Percentiles rank a stretch among this genome's conserved stretches.
Conservation (phyloP, 179 eudicot genomes). For the Beta lomatogona region DNA sequence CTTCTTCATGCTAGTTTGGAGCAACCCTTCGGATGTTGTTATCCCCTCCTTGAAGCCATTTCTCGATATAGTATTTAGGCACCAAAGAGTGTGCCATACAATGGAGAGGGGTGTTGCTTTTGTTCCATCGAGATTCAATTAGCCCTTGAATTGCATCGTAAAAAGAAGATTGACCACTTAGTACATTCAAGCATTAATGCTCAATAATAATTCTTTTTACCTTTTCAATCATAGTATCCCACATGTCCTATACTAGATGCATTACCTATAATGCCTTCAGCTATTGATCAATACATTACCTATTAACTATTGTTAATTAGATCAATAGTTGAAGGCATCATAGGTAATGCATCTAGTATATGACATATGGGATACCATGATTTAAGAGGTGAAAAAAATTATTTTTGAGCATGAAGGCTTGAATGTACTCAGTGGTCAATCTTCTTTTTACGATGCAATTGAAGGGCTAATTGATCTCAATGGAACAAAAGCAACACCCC, state of each 20-base stretch:
- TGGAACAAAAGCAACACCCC: slow-evolving; percentile 8
- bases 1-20: slow-evolving; percentile 14
- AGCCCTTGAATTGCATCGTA: slow-evolving; percentile 9
- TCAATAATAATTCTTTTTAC: background rate
- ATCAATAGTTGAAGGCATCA: too few species aligned
- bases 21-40: background rate
- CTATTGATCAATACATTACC: too few species aligned
- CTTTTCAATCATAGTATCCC: too few species aligned
- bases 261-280: too few species aligned
- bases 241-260: too few species aligned
- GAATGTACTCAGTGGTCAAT: background rate
- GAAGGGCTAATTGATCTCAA: background rate
- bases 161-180: background rate
- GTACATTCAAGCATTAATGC: background rate
- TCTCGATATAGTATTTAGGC: background rate
- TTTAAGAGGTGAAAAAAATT: background rate
- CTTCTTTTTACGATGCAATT: slow-evolving; percentile 1
- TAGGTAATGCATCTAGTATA: too few species aligned
- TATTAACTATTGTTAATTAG: too few species aligned
- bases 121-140: background rate
- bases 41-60: background rate
- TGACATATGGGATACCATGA: too few species aligned
- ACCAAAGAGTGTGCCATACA: slow-evolving; percentile 13
- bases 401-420: slow-evolving; percentile 11
- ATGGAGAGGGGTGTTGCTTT: background rate